phyloP scores from a whole-genome alignment of 768 basidiomycete species.

The Trametopsis cervina region DNA sequence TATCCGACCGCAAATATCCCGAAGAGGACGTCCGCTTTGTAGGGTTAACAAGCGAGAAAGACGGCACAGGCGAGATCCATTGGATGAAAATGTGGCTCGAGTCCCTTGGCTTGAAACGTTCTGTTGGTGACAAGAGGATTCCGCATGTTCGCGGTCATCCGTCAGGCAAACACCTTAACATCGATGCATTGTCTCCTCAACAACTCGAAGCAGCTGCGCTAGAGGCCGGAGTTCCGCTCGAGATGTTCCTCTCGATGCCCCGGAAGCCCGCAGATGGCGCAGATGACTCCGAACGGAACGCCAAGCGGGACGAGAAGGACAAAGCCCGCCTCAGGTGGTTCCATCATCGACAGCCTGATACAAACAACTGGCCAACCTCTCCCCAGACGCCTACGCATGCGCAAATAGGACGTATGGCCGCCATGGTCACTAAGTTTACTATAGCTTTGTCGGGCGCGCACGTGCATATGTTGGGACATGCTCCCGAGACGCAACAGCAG shows the following conservation, averaged over 20 bases:
- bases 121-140: conserved; percentile 1
- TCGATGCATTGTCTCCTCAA: conserved; percentile 46
- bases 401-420: conserved; percentile 52
- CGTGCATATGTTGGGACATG: conserved; percentile 13
- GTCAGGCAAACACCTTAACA: conserved; percentile 52
- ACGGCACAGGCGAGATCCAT: conserved; percentile 10
- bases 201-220: conserved; percentile 58
- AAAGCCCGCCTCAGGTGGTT: conserved; percentile 9
- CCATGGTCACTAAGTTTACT: conserved; percentile 45
- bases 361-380: conserved; percentile 17
- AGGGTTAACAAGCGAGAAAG: conserved; percentile 4
- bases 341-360: conserved; percentile 5
- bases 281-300: background rate
- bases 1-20: conserved; percentile 28
- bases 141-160: conserved; percentile 18
- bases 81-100: conserved; percentile 4
- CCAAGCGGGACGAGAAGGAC: background rate
- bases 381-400: conserved; percentile 41
- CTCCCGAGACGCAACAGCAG: conserved; percentile 2
- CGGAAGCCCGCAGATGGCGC: conserved; percentile 1
- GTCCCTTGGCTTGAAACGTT: conserved; percentile 1
- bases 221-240: conserved; percentile 60
- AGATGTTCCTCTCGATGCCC: conserved; percentile 28
- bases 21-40: conserved; percentile 9
- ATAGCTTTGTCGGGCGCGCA: conserved; percentile 30